Conservation (phyloP, 139 green algal genomes). For the Limnomonas spitsbergensis region DNA sequence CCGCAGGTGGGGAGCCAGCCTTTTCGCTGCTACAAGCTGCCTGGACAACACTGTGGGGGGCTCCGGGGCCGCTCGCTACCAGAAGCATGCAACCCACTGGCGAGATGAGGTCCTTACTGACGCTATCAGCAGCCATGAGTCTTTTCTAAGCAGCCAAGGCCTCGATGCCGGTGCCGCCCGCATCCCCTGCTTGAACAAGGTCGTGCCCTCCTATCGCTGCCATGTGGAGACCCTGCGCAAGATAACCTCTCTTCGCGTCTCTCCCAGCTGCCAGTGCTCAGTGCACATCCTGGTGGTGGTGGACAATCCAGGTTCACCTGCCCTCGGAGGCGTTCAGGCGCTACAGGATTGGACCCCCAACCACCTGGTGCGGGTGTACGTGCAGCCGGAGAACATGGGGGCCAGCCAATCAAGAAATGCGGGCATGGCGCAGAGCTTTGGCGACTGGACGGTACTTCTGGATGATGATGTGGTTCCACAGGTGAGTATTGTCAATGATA, state of each 20-base stretch:
- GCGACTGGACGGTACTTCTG: constrained; percentile 30
- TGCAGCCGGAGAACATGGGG: constrained; percentile 21
- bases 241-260: no score
- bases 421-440: constrained; percentile 25
- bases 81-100: no score
- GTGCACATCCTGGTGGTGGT: constrained; percentile 29
- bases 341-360: constrained; percentile 18
- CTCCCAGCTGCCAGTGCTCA: no score
- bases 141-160: no score
- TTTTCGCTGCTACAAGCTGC: neutral
- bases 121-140: no score
- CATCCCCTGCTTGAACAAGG: neutral
- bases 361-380: constrained; percentile 18
- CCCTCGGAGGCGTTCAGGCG: constrained; percentile 10
- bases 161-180: neutral
- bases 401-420: constrained; percentile 20
- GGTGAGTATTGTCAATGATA: no score
- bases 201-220: neutral
- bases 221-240: neutral
- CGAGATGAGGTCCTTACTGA: no score
- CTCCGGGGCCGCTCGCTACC: neutral
- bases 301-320: constrained; percentile 19
- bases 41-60: constrained; percentile 3
- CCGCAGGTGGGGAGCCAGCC: constrained; percentile 5
- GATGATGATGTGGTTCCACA: constrained; percentile 35